A percentile compares a stretch with the other conserved stretches of the same genome.
Conservation (phyloP, 2,329 filamentous ascomycete species). For the Colletotrichum sojae region DNA sequence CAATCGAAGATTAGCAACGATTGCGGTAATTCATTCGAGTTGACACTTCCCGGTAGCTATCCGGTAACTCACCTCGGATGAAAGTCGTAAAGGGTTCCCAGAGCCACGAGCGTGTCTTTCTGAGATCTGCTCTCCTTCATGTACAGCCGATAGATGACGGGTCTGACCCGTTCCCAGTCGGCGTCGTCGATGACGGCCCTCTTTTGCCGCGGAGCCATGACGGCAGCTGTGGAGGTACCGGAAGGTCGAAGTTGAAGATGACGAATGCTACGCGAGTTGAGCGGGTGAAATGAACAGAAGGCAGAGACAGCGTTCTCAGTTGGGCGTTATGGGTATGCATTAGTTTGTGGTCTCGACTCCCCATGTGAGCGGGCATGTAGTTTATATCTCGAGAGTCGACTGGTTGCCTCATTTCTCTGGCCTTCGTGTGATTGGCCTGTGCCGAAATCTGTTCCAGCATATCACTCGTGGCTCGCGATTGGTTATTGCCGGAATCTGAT, state of each 20-base stretch:
- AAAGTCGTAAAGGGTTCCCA: neutral
- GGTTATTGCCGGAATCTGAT: neutral
- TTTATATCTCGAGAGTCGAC: too few relatives aligned
- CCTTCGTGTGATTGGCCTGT: neutral
- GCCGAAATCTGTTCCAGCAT: neutral
- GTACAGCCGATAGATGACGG: neutral
- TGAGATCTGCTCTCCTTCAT: neutral
- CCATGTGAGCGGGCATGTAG: too few relatives aligned
- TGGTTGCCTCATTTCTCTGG: neutral
- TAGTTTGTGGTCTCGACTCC: neutral
- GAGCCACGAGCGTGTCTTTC: neutral
- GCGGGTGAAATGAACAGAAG: neutral
- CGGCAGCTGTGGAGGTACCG: too few relatives aligned
- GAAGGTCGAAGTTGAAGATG: too few relatives aligned
- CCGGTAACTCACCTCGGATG: neutral
- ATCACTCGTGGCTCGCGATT: neutral
- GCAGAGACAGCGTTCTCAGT: neutral
- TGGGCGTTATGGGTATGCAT: neutral
- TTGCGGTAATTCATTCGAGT: neutral
- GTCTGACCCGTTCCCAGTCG: neutral
- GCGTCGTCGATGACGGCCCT: neutral
- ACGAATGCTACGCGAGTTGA: neutral
- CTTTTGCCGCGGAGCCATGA: neutral
- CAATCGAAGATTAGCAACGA: fast-evolving
- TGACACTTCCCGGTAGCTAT: too few relatives aligned